Evolutionary conservation across 169 alveolate species (phyloP), one percentile per base, ranked within the genome.

Genomic region (Neospora caninum): DNA sequence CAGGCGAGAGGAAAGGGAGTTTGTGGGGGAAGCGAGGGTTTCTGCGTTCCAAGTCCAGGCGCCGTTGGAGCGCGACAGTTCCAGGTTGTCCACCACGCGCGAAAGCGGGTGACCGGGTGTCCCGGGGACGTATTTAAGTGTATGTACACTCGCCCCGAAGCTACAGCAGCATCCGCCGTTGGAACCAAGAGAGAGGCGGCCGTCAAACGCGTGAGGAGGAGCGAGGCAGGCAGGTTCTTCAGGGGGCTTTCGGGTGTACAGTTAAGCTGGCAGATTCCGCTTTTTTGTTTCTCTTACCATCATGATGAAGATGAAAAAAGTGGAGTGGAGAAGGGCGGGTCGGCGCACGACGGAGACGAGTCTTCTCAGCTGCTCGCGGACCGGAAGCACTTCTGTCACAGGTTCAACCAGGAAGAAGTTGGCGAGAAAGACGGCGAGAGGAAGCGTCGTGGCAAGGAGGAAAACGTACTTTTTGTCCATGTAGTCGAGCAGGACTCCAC

Each of bases 361-460:
- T 54, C 92, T 80, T 88, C 70, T 84, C 0, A 96, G 64, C 70
- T 95, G 96, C 39, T 91, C 93, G 82, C 93, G 91, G 31, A 93
- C 54, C 29, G 91, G 88, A 58, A 84, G 78, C 36, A 89, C 64
- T 36, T 91, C 92, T 82, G 86, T 80, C n/a, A 78, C 93, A 83
- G 94, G 92, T 87, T 97, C 98, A 25, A 38, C 88, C 49, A 96
- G 96, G 93, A 96, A 97, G 91, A 96, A 96, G 42, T 96, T 94
- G 41, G 98, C 89, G 20, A 95, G 38, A 49, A 97, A 93, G 41
- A 97, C 98, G 18, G 96, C 83, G n/a, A 95, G 58, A 22, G 98
- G 98, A 53, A 97, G 91, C 36, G 95, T 88, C 22, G 98, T 95
- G 43, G 97, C 97, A 38, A 97, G 93, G n/a, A 97, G 84, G 94